Percentiles rank a stretch among this genome's conserved stretches.
phyloP scores from a whole-genome alignment of 495 filamentous ascomycete species.

The Trichoderma asperelloides region DNA sequence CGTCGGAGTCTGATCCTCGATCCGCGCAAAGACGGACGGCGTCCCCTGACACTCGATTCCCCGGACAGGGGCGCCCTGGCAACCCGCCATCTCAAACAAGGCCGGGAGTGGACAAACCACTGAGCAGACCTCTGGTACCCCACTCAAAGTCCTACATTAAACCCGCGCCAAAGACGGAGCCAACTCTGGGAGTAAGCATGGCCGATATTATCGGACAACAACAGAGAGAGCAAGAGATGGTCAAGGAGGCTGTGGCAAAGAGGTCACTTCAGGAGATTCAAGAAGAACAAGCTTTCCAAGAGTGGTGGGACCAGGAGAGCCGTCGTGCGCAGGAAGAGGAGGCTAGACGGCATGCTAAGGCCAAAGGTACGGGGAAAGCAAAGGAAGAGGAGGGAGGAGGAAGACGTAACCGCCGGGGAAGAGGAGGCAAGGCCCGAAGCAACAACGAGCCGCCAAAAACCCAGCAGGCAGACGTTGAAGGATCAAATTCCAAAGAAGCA shows the following conservation, averaged over 20 bases:
- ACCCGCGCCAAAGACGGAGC: constrained; percentile 39
- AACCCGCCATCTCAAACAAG: constrained; percentile 8
- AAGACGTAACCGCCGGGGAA: not conserved
- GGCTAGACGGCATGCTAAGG: constrained; percentile 32
- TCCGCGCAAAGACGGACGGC: constrained; percentile 35
- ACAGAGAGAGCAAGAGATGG: constrained; percentile 70
- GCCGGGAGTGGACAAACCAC: constrained; percentile 13
- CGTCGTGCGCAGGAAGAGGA: constrained; percentile 57
- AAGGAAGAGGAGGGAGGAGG: constrained; percentile 21
- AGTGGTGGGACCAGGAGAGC: constrained; percentile 96
- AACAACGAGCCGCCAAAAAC: not conserved
- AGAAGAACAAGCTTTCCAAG: constrained; percentile 89
- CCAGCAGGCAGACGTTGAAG: not conserved
- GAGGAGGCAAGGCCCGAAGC: constrained; percentile 8
- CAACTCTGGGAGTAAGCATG: constrained; percentile 59
- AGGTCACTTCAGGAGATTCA: constrained; percentile 88
- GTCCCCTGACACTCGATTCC: constrained; percentile 47
- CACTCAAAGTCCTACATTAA: constrained; percentile 43
- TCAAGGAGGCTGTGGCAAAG: constrained; percentile 77
- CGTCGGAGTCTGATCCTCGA: constrained; percentile 21
- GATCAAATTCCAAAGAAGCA: not conserved
- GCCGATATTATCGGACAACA: constrained; percentile 86
- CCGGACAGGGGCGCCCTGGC: constrained; percentile 30
- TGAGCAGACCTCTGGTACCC: constrained; percentile 25
- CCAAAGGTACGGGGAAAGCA: constrained; percentile 20